These are phyloP conservation scores for maize (Zea mays) DNA, from an alignment of 176 grass and related monocot species.

Conservation along the genomic window Zm-B73-REFERENCE-NAM-5.0 NC_050096.1:289222001-289222500, in stretches of 20 bases:
- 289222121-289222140: slow-evolving; percentile 11
- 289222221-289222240: background rate
- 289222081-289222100: background rate
- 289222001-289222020: background rate
- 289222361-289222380: background rate
- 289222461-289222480: slow-evolving; percentile 67
- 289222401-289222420: slow-evolving; percentile 63
- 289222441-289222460: slow-evolving; percentile 70
- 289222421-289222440: slow-evolving; percentile 77
- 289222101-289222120: background rate
- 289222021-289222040: background rate
- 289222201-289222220: background rate
- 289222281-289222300: background rate
- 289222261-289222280: background rate
- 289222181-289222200: background rate
- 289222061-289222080: background rate
- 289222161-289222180: slow-evolving; percentile 16
- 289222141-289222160: background rate
- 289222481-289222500: slow-evolving; percentile 79
- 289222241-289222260: background rate
- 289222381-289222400: background rate
- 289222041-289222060: background rate
- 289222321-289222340: slow-evolving; percentile 6
- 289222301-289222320: slow-evolving; percentile 5
- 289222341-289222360: background rate